Conservation (phyloP, 805 yeast species). For the Wickerhamiella allomyrinae region DNA sequence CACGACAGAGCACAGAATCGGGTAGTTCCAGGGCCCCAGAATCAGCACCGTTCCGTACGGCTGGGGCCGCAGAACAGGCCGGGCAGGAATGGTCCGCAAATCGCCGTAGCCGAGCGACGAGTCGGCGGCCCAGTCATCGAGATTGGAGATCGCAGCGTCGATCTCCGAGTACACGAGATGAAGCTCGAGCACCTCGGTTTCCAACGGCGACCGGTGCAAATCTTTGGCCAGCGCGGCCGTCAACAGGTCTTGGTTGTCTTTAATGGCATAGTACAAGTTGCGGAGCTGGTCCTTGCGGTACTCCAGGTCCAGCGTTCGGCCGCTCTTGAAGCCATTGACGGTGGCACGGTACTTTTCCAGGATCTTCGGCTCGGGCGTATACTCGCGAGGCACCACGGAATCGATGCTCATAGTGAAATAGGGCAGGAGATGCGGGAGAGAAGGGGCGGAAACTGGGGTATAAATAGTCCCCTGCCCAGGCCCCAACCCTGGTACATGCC, state of each 20-base stretch:
- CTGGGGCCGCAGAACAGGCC: slow-evolving; percentile 15
- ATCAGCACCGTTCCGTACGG: slow-evolving; percentile 55
- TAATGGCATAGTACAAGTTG: slow-evolving; percentile 47
- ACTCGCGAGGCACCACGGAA: not conserved
- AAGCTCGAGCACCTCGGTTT: slow-evolving; percentile 48
- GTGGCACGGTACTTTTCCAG: slow-evolving; percentile 14
- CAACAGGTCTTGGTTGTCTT: slow-evolving; percentile 42
- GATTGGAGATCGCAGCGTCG: slow-evolving; percentile 39
- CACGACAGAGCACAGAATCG: slow-evolving; percentile 44
- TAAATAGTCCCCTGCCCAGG: no score
- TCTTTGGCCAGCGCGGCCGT: slow-evolving; percentile 49
- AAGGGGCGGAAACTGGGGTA: no score
- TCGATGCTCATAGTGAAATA: no score
- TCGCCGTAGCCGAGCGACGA: slow-evolving; percentile 22
- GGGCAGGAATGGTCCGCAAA: slow-evolving; percentile 13
- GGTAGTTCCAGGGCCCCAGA: slow-evolving; percentile 72
- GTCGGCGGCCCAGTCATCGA: slow-evolving; percentile 49
- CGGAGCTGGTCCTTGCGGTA: slow-evolving; percentile 50
- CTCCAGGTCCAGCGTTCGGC: slow-evolving; percentile 38
- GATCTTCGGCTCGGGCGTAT: not conserved
- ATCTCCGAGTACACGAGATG: slow-evolving; percentile 40
- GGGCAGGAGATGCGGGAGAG: no score
- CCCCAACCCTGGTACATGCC: no score
- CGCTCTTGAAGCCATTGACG: slow-evolving; percentile 29
- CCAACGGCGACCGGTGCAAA: slow-evolving; percentile 49